Conservation (phyloP, 2,329 filamentous ascomycete species). For the Cadophora sp. region DNA sequence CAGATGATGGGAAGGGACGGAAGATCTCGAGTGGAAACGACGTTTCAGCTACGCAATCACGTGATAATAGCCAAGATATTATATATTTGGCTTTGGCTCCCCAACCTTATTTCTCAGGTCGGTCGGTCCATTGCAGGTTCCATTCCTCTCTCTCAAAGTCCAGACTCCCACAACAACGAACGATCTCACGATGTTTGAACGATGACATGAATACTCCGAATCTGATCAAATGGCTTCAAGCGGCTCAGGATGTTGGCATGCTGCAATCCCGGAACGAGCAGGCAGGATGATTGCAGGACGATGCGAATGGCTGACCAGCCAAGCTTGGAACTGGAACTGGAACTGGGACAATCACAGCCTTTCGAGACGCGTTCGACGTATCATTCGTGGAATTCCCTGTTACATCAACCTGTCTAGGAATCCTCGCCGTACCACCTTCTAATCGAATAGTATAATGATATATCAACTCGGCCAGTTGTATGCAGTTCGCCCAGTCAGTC, state of each 20-base stretch:
- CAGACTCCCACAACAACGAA: background rate
- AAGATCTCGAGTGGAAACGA: slow-evolving; percentile 6
- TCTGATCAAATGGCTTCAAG: slow-evolving; percentile 4
- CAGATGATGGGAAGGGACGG: background rate
- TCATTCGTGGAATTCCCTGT: background rate
- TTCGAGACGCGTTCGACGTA: slow-evolving; percentile 12
- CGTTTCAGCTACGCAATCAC: slow-evolving; percentile 4
- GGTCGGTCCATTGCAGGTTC: no score
- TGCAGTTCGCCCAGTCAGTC: background rate
- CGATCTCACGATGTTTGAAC: background rate
- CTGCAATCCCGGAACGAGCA: background rate
- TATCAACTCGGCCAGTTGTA: background rate
- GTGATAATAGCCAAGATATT: background rate
- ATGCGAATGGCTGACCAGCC: background rate
- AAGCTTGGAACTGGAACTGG: background rate
- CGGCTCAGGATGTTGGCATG: background rate
- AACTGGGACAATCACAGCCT: background rate
- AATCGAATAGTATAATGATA: background rate
- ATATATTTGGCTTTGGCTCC: background rate
- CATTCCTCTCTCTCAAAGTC: background rate
- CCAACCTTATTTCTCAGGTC: background rate
- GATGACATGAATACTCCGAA: background rate
- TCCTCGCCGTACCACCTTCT: background rate
- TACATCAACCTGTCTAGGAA: background rate
- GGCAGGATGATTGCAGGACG: background rate